Conservation (phyloP, 2,329 filamentous ascomycete genomes). For the Hirsutella thompsonii region DNA sequence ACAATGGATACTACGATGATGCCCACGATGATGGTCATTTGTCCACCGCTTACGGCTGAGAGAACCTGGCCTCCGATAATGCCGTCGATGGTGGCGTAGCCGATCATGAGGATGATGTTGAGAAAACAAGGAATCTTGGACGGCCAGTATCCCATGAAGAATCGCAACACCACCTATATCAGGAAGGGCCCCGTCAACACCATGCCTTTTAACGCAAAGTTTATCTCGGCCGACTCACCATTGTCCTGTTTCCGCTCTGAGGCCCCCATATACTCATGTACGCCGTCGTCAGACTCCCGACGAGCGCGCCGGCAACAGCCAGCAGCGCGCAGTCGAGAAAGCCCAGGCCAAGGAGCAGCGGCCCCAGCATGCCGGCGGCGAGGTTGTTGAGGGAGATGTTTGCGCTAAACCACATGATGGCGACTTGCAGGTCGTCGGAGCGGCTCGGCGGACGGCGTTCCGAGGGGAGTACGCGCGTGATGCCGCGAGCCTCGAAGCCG, state of each 20-base stretch:
- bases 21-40: slow-evolving; percentile 60
- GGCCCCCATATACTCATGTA: slow-evolving; percentile 71
- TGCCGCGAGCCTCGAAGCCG: slow-evolving; percentile 26
- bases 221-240: slow-evolving; percentile 29
- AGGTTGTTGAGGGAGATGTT: slow-evolving; percentile 31
- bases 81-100: slow-evolving; percentile 66
- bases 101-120: slow-evolving; percentile 50
- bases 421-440: slow-evolving; percentile 23
- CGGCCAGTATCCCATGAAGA: slow-evolving; percentile 57
- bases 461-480: slow-evolving; percentile 22
- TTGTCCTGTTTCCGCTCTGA: slow-evolving; percentile 61
- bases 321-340: slow-evolving; percentile 61
- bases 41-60: slow-evolving; percentile 51
- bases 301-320: slow-evolving; percentile 62
- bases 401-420: slow-evolving; percentile 29
- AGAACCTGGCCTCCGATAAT: slow-evolving; percentile 72
- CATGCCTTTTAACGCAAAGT: too few species aligned
- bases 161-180: slow-evolving; percentile 58
- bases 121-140: slow-evolving; percentile 17
- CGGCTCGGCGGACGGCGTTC: slow-evolving; percentile 20
- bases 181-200: too few species aligned
- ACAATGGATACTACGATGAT: slow-evolving; percentile 65
- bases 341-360: slow-evolving; percentile 56
- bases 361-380: slow-evolving; percentile 58
- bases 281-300: slow-evolving; percentile 59